Base-by-base conservation (phyloP, 1,284 basidiomycete genomes). In the Heterobasidion annosum region DNA sequence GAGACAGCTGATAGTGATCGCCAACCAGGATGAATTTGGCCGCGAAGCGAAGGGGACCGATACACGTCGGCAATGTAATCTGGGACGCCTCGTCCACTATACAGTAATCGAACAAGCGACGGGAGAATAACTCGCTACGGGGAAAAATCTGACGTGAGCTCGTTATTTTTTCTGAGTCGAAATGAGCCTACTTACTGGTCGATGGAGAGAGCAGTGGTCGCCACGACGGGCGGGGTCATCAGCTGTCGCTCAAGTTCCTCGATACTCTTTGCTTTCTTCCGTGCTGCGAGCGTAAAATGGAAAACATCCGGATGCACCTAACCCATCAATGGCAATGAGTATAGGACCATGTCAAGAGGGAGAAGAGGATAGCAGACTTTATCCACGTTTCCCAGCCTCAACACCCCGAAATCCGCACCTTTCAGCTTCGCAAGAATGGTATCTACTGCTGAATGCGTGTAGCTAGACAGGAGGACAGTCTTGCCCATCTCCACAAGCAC, bases 1-100 rank as follows among this genome's bases (percentile, higher is more conserved):
- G 97, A 15, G 96, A 94, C 1, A 99, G 81, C 67, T 99, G 97
- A 70, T 90, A 92, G 69, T 98, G 96, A 67, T 99, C 96, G 2
- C 96, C 96, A 9, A 99, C 94, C 8, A 99, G 84, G 1, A 99
- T 83, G 60, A 98, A 99, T 52, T 79, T 91, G 49, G 93, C 81
- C 2, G 94, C 93, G 62, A 88, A 93, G 0, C 94, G 82, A 6
- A 99, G 72, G 0, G 97, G 96, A 0, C 97, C 96, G 0, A 99
- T 74, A 64, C 93, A 98, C 0, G 94, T 95, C 0, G 97, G 97
- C 2, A 99, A 70, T 0, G 96, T 98, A 59, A 99, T 95, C 68
- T 99, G 97, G 0, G 95, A 98, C 0, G 96, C 97, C 67, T 99
- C 97, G 62, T 99, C 97, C 12, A 99, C 88, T 56, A 99, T 98